Base-by-base conservation (phyloP, 306 rosid species). In the Gynostemma pentaphyllum region DNA sequence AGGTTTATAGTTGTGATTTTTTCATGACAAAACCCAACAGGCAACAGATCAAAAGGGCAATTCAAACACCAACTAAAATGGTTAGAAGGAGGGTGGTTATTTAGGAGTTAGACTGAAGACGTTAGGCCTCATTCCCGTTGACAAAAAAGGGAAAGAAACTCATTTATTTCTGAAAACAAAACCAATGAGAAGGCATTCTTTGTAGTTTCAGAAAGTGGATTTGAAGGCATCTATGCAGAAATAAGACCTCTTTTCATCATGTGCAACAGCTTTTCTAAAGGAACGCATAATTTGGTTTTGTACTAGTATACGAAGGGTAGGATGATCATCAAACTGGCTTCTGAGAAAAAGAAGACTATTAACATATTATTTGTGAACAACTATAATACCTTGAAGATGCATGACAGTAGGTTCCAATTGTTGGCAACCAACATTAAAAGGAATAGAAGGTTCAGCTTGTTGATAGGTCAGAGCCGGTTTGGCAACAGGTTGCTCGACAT, bases 351-450 rank as follows among this genome's bases (percentile, higher is more conserved):
- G 4, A 34, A 37, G 30, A 21, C 60, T 15, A 68, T 9, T 9
- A 57, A 4, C 8, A 53, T 37, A 59, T 36, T 10, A 3, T 13
- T 40, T 26, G 24, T 21, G 28, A 18, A 61, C 9, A 4, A 7
- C 4, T 61, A 12, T 64, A 27, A 44, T 74, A 85, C 85, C 83
- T 76, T 80, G 66, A 23, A 37, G 77, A 10, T 21, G 71, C 37
- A 19, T 7, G 45, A 53, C 9, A 32, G 74, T 63, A 11, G 62
- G 30, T 18, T 26, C 56, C 21, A 63, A 29, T 16, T 56, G 45
- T 26, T 67, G 76, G 36, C 50, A 60, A 50, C 36, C 75, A 55
- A 55, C 71, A 56, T 66, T 67, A 48, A 67, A 60, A 60, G 49
- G 41, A 19, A 32, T n/a, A 26, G 41, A 40, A 9, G 65, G 77